These are phyloP conservation scores for Planoprotostelium fungivorum DNA, from an alignment of 78 protist species.

Conservation along the genomic window DNA sequence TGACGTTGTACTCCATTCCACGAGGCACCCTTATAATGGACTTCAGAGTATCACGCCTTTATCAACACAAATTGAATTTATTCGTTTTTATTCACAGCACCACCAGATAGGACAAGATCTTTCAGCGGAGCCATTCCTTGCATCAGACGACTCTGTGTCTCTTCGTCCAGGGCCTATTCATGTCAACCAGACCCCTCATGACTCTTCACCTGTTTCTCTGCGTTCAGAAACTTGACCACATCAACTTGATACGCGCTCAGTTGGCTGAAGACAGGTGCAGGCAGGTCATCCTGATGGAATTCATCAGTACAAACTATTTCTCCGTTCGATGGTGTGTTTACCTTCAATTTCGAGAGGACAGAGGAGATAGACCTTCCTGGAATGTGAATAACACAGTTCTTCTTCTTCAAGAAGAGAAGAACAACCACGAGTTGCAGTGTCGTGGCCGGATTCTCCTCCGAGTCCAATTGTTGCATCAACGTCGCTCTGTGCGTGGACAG, in stretches of 20 bases:
- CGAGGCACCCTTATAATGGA: too few relatives aligned
- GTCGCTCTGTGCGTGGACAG: not conserved
- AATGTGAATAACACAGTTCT: not conserved
- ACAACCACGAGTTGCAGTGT: not conserved
- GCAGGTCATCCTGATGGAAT: not conserved
- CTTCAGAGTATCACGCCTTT: too few relatives aligned
- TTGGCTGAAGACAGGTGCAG: not conserved
- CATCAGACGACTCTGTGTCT: too few relatives aligned
- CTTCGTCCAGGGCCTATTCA: too few relatives aligned
- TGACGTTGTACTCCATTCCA: too few relatives aligned
- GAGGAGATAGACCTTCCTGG: not conserved
- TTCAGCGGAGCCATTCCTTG: too few relatives aligned
- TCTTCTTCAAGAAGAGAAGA: not conserved
- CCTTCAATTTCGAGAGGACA: not conserved
- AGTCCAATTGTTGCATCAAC: not conserved
- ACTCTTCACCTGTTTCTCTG: not conserved
- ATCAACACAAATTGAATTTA: too few relatives aligned
- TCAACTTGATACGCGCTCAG: not conserved
- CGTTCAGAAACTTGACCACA: not conserved
- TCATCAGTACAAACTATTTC: not conserved
- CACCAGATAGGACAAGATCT: too few relatives aligned
- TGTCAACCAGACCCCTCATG: too few relatives aligned
- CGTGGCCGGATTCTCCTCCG: not conserved
- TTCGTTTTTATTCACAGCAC: too few relatives aligned
- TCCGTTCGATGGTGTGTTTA: not conserved